Evolutionary conservation across 352 stramenopile genomes (phyloP), one percentile per base, ranked within the genome.

Genomic region (Globisporangium nodosum): DNA sequence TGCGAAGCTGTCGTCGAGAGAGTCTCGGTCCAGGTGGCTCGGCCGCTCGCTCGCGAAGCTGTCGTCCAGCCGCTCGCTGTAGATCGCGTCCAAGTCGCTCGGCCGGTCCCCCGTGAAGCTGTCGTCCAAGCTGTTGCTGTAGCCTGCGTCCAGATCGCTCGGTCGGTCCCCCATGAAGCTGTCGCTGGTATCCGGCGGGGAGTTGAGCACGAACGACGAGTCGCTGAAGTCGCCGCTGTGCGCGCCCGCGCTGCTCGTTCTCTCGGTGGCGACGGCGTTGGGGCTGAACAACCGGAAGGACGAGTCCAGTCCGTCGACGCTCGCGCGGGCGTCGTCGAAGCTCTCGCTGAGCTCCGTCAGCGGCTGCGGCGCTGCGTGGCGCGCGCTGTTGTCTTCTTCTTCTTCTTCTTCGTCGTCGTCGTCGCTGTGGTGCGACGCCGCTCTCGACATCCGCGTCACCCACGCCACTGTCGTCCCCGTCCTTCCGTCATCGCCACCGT

Each of bases 161-260:
- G 55, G 46, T 7, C 55, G 21, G 21, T 40, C 20, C 18, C 48
- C 15, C 11, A 37, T 43, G 24, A 61, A 55, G 37, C 56, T 61
- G 24, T 56, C 48, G 39, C 9, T 24, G 39, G 16, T 18, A 5
- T 46, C 43, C 11, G 54, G 46, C 2, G 54, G 46, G 15, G 45
- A 54, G 45, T 52, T 47, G 43, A 60, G 31, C n/a, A 53, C 46
- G 37, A 60, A 60, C 30, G 54, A 60, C 33, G 54, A 21, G 33
- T 60, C 54, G 54, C 37, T 48, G 33, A 53, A 54, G 3, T 49
- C 31, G 43, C 46, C 54, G 21, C 54, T 59, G 27, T 24, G 11
- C 40, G 5, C 11, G 6, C 53, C 45, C 11, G 30, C n/a, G 3
- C n/a, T 35, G 5, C 30, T 37, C 15, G 16, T 16, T 31, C 40